Percentiles rank a stretch among this genome's conserved stretches.
Evolutionary conservation across 2,329 filamentous ascomycete species (phyloP).

Genomic region (Leptoxyphium fumago): DNA sequence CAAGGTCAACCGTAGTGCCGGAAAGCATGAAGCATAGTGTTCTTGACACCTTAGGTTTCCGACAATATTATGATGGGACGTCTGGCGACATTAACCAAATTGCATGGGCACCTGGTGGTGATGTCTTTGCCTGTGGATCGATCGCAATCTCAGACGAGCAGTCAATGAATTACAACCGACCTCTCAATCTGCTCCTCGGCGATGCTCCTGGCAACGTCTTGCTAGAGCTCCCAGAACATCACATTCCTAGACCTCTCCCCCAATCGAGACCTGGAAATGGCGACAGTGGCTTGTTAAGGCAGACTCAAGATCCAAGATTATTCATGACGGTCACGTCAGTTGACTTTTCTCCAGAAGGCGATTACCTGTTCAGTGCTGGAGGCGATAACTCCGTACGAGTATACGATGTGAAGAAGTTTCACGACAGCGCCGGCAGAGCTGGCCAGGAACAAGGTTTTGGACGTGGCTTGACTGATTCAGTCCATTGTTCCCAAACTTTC

Average conservation of each 20-base stretch:
- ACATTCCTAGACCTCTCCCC: conserved; percentile 26
- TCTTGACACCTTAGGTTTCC: conserved; percentile 27
- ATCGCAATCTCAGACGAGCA: conserved; percentile 39
- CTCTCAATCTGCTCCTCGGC: conserved; percentile 42
- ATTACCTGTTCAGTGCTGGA: conserved; percentile 28
- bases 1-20: conserved; percentile 3
- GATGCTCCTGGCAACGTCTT: conserved; percentile 27
- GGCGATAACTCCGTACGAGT: conserved; percentile 36
- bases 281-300: conserved; percentile 29
- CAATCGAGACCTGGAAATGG: conserved; percentile 23
- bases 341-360: conserved; percentile 31
- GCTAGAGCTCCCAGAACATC: conserved; percentile 41
- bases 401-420: conserved; percentile 17
- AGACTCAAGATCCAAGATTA: conserved; percentile 35
- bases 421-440: conserved; percentile 5
- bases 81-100: conserved; percentile 43
- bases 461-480: neutral
- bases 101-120: conserved; percentile 41
- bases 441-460: conserved; percentile 1
- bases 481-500: conserved; percentile 14
- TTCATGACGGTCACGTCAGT: conserved; percentile 43
- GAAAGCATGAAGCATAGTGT: conserved; percentile 19
- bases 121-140: conserved; percentile 41
- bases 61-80: conserved; percentile 39
- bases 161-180: conserved; percentile 46